Evolutionary conservation across 2,329 filamentous ascomycete species (phyloP), one percentile per base, ranked within the genome.

Genomic region (Sporothrix dimorphospora): DNA sequence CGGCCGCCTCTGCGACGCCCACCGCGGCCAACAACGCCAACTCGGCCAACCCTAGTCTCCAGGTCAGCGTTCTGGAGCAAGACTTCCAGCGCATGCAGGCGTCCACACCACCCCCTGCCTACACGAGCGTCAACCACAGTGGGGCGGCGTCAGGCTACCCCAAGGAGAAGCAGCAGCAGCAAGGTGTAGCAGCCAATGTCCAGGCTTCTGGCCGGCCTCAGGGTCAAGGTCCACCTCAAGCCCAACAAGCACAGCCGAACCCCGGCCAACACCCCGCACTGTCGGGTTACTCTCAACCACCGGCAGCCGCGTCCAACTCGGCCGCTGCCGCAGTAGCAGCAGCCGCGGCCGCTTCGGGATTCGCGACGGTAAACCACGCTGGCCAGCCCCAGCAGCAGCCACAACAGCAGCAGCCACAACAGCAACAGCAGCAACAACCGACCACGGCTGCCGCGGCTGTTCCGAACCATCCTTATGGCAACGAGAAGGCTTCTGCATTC

Each of bases 71-170:
- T n/a, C 81, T 97, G 47, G 93, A 97, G 78, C 91, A 94, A 77
- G 94, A 97, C 76, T 92, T 97, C 79, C 90, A 94, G 76, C 90
- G 94, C 21, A 87, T 97, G 87, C 90, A 93, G 76, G 86, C 90
- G 40, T 92, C 93, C 27, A 94, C 94, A 70, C 94, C 95, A 16
- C 96, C 96, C 24, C 96, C 96, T n/a, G 95, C 96, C 6, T 99
- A 99, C 81, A 96, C 94, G 11, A 96, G 91, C 77, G 88, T 97
- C 61, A 89, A 85, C 72, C 81, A 85, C 0, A 81, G 81, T 38
- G 78, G 85, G 80, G 77, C 90, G 81, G 76, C 65, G 16, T 51
- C 89, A 81, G 93, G 88, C 82, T 96, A 94, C 80, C 91, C 94
- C 0, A 90, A 89, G 75, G 94, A 98, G 79, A 98, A 98, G 79